Base-by-base conservation (phyloP, 1,284 basidiomycete genomes). In the Hemileia vastatrix region DNA sequence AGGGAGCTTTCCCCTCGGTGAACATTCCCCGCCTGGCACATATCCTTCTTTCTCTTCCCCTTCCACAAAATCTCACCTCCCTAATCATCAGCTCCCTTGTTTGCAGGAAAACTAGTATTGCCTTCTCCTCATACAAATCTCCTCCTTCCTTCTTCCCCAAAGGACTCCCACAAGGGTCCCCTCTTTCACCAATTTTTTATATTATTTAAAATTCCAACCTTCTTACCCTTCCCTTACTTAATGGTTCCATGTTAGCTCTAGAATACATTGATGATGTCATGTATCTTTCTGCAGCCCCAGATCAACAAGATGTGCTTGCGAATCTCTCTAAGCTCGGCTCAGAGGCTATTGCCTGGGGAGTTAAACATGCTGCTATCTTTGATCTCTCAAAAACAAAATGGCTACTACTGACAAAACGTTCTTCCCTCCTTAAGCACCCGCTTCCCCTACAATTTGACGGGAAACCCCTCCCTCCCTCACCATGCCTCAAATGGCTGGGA, bases 101-200 rank as follows among this genome's bases (percentile, higher is more conserved):
- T 4, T 24, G 53, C 15, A 27, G 57, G 18, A 44, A 31, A 8
- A 59, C 49, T 6, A 52, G 15, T 23, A 19, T 59, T 6, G 24
- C 33, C 18, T 36, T 59, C 19, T 32, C 43, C 5, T 48, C 51
- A 18, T 59, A 53, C 24, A 8, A 44, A 13, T 59, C 57, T 9
- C n/a, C 27, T 18, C 21, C 18, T 5, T 44, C 53, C 49, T 27
- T 23, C 8, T 23, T 59, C 4, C 32, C 32, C 4, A n/a, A n/a
- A n/a, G 53, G 53, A 3, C 44, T 62, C 2, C 53, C 45, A 15
- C 59, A 55, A 59, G 57, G 57, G 2, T 58, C 56, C 4, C 47
- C 57, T 3, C 48, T 59, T 3, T 59, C 33, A 11, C 43, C 55
- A 1, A 62, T 32, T 1, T 47, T 62, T 8, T 62, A 62, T 32